Conservation (phyloP, 192 early-diverging fungal species). For the Phlyctochytrium arcticum region DNA sequence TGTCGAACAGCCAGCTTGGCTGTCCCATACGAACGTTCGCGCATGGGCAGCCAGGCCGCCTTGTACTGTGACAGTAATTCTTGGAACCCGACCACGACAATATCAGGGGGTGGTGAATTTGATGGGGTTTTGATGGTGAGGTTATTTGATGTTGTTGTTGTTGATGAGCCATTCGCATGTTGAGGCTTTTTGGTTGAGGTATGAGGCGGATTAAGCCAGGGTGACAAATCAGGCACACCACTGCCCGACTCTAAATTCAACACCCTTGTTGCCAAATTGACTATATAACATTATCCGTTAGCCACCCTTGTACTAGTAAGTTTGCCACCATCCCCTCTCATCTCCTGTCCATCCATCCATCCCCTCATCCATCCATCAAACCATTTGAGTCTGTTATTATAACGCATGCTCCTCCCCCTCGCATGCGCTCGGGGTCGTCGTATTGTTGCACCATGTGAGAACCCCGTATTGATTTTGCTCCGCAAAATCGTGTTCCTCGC, state of each 20-base stretch:
- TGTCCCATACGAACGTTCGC: constrained; percentile 1
- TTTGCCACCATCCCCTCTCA: background rate
- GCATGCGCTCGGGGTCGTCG: too few species aligned
- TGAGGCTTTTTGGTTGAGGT: background rate
- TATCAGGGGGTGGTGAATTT: constrained; percentile 13
- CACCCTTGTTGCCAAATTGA: constrained; percentile 17
- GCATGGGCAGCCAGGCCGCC: constrained; percentile 6
- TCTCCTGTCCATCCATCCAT: background rate
- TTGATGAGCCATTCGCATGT: too few species aligned
- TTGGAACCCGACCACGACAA: constrained; percentile 38
- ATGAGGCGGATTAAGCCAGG: constrained; percentile 6
- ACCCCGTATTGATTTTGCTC: too few species aligned
- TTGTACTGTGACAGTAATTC: constrained; percentile 27
- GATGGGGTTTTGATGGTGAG: background rate
- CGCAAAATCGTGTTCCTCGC: too few species aligned
- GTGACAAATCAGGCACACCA: background rate
- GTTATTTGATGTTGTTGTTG: too few species aligned
- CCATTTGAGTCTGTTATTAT: too few species aligned
- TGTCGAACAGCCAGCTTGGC: constrained; percentile 7
- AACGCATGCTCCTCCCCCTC: too few species aligned
- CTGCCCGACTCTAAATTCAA: background rate
- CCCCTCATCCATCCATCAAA: too few species aligned
- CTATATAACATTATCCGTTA: background rate
- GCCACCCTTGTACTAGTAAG: background rate
- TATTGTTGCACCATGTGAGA: too few species aligned